Evolutionary conservation across 768 basidiomycete genomes (phyloP).

Genomic region (Kwoniella dendrophila): DNA sequence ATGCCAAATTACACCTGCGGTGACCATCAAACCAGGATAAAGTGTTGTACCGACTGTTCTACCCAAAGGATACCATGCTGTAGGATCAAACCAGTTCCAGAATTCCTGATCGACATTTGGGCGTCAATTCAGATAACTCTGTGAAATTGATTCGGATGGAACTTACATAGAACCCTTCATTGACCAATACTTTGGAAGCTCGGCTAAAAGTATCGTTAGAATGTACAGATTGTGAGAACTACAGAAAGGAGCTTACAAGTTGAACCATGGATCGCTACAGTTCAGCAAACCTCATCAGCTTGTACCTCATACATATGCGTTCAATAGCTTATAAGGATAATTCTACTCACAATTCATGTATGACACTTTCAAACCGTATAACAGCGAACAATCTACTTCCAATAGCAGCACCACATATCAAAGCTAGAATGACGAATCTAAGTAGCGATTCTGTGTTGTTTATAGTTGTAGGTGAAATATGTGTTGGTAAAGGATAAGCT

Average conservation of each 20-base stretch:
- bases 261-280: conserved; percentile 99
- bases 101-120: conserved; percentile 69
- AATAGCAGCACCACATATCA: conserved; percentile 93
- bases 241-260: conserved; percentile 74
- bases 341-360: conserved; percentile 90
- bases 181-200: conserved; percentile 84
- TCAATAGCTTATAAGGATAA: not conserved
- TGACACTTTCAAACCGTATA: conserved; percentile 97
- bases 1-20: conserved; percentile 95
- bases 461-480: conserved; percentile 62
- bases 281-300: too few relatives aligned
- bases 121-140: not conserved
- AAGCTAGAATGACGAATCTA: conserved; percentile 80
- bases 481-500: conserved; percentile 52
- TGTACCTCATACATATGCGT: too few relatives aligned
- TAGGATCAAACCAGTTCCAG: conserved; percentile 99
- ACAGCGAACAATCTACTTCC: conserved; percentile 96
- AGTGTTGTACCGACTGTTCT: conserved; percentile 98
- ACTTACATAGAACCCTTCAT: conserved; percentile 92
- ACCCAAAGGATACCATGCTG: conserved; percentile 98
- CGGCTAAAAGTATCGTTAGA: conserved; percentile 63
- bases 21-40: conserved; percentile 98
- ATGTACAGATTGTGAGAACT: not conserved
- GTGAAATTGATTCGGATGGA: not conserved
- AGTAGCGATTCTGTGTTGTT: conserved; percentile 87